These are phyloP conservation scores for Carallia brachiata DNA, from an alignment of 345 rosid species.

Conservation along the genomic window DNA sequence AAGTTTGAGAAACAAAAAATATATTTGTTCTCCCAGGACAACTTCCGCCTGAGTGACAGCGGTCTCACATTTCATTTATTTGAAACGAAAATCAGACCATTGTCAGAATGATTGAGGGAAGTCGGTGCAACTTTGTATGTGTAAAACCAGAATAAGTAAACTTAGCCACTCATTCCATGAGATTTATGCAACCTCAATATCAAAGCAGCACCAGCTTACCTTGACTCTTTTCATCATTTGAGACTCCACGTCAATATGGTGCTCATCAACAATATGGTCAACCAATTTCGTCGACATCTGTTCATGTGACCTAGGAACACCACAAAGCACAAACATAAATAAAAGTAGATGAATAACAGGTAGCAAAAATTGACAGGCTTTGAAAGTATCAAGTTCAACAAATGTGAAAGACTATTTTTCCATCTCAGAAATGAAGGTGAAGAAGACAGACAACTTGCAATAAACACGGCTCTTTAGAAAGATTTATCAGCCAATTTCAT, in stretches of 20 bases:
- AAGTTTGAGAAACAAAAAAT: too few relatives aligned
- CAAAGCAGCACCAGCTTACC: conserved; percentile 39
- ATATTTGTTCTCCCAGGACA: too few relatives aligned
- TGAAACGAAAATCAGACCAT: too few relatives aligned
- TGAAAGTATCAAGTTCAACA: not conserved
- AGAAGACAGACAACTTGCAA: too few relatives aligned
- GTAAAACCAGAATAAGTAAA: not conserved
- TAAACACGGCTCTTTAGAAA: too few relatives aligned
- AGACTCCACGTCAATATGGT: conserved; percentile 74
- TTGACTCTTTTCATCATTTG: conserved; percentile 75
- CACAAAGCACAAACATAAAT: conserved; percentile 8
- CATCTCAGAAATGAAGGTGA: too few relatives aligned
- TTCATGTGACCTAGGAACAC: conserved; percentile 74
- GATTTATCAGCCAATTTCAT: too few relatives aligned
- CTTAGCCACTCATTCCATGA: not conserved
- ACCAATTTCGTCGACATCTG: conserved; percentile 72
- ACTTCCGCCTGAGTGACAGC: too few relatives aligned
- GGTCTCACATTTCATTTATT: too few relatives aligned
- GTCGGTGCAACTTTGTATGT: not conserved
- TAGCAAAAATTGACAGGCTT: not conserved
- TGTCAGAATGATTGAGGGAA: too few relatives aligned
- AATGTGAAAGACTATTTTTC: too few relatives aligned
- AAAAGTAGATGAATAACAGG: not conserved
- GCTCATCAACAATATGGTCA: conserved; percentile 79
- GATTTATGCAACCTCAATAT: not conserved